Evolutionary conservation across 2,329 filamentous ascomycete species (phyloP).

Genomic region (Fusarium nodosum): DNA sequence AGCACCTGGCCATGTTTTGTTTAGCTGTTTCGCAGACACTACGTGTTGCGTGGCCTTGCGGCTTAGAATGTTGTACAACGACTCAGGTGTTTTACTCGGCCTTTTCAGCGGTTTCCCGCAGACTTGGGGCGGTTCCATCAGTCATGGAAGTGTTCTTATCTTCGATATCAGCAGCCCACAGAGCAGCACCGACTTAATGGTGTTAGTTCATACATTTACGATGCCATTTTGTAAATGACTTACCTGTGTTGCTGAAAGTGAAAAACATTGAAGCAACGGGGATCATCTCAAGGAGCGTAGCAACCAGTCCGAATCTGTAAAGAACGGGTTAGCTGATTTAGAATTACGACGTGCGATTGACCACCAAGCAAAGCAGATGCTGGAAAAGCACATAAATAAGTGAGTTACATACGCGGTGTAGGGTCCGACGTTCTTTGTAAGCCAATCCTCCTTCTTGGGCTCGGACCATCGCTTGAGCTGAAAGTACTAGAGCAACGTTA

Average conservation of each 20-base stretch:
- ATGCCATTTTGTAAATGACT: conserved; percentile 30
- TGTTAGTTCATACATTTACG: conserved; percentile 22
- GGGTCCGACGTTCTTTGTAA: conserved; percentile 77
- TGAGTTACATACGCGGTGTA: conserved; percentile 79
- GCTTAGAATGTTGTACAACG: conserved; percentile 8
- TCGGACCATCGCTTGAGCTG: conserved; percentile 87
- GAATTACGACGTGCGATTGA: conserved; percentile 13
- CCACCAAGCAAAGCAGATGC: conserved; percentile 7
- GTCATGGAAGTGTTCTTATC: conserved; percentile 64
- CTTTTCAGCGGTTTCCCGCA: conserved; percentile 65
- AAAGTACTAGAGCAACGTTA: conserved; percentile 75
- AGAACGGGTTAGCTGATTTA: conserved; percentile 25
- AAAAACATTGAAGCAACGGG: conserved; percentile 87
- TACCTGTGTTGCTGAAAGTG: conserved; percentile 86
- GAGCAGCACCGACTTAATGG: conserved; percentile 80
- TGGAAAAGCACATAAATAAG: background rate
- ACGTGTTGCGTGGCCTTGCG: conserved; percentile 13
- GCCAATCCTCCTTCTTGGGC: conserved; percentile 74
- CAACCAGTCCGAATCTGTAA: conserved; percentile 78
- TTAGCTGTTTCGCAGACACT: conserved; percentile 17
- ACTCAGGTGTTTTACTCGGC: conserved; percentile 56
- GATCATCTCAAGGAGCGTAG: conserved; percentile 86
- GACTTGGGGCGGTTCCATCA: conserved; percentile 63
- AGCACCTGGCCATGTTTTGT: background rate
- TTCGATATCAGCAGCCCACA: conserved; percentile 95